These are phyloP conservation scores for Trichoderma brevicompactum DNA, from an alignment of 2,329 filamentous ascomycete species.

Conservation along the genomic window DNA sequence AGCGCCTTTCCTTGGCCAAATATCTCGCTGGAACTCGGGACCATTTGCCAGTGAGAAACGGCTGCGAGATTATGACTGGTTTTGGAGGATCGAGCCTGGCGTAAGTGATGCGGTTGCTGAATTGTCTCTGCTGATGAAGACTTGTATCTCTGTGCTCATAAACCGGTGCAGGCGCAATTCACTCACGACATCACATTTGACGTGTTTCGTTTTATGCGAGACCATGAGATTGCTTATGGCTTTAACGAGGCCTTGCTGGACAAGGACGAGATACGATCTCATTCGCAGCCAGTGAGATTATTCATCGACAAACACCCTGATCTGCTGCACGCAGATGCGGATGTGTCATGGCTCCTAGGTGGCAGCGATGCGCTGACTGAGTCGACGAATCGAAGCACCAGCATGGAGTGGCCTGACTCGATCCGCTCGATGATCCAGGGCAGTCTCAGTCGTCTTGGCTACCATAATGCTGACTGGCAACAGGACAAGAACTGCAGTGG, in stretches of 20 bases:
- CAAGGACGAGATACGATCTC: slow-evolving; percentile 47
- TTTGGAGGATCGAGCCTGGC: slow-evolving; percentile 64
- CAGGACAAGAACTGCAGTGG: slow-evolving; percentile 29
- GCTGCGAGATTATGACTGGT: slow-evolving; percentile 63
- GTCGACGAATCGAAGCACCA: neutral
- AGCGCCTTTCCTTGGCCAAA: slow-evolving; percentile 69
- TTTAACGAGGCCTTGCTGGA: slow-evolving; percentile 58
- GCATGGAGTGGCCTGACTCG: neutral
- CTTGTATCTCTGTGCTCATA: neutral
- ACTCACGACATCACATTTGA: slow-evolving; percentile 75
- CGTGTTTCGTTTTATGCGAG: slow-evolving; percentile 83
- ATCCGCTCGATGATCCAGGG: slow-evolving; percentile 32
- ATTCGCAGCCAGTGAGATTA: slow-evolving; percentile 51
- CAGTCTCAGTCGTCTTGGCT: slow-evolving; percentile 30
- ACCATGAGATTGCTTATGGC: slow-evolving; percentile 80
- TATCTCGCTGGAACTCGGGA: slow-evolving; percentile 82
- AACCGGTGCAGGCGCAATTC: slow-evolving; percentile 53
- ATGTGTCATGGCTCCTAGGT: slow-evolving; percentile 54
- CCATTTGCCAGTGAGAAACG: slow-evolving; percentile 80
- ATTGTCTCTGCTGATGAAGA: too few relatives aligned
- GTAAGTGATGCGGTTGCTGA: slow-evolving; percentile 46
- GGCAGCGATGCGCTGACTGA: slow-evolving; percentile 8
- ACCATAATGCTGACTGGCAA: slow-evolving; percentile 18
- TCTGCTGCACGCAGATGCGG: slow-evolving; percentile 52
- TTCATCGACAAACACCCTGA: slow-evolving; percentile 53